These are phyloP conservation scores for Berberis thunbergii DNA, from an alignment of 164 flowering plant species.

Conservation along the genomic window DNA sequence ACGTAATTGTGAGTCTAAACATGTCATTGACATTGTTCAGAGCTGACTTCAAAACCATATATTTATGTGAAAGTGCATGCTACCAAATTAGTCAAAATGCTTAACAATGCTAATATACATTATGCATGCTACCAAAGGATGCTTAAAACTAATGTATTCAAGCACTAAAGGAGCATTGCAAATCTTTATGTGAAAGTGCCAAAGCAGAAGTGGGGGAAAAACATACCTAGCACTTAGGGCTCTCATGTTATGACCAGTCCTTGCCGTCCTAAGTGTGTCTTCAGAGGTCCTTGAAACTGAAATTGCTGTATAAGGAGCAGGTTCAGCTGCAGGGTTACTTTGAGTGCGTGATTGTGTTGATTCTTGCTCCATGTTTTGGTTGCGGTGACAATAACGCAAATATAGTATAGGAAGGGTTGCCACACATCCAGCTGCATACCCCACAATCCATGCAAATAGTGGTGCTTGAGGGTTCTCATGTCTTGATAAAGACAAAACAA, in stretches of 20 bases:
- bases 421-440: constrained; percentile 51
- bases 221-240: constrained; percentile 26
- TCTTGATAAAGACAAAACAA: constrained; percentile 36
- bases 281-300: constrained; percentile 28
- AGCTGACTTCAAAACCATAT: too few species aligned
- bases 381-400: constrained; percentile 62
- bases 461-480: constrained; percentile 44
- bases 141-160: too few species aligned
- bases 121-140: too few species aligned
- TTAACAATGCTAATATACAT: too few species aligned
- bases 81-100: too few species aligned
- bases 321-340: constrained; percentile 24
- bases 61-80: too few species aligned
- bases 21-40: too few species aligned
- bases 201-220: not conserved
- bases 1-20: too few species aligned
- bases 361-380: constrained; percentile 33
- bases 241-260: constrained; percentile 17
- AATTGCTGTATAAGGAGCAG: constrained; percentile 31
- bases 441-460: constrained; percentile 47
- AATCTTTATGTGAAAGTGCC: too few species aligned
- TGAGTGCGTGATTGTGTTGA: constrained; percentile 27
- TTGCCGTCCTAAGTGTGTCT: constrained; percentile 19
- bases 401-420: constrained; percentile 57
- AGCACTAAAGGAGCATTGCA: too few species aligned